Conservation (phyloP, 2,329 filamentous ascomycete genomes). For the Dactylellina haptotyla region DNA sequence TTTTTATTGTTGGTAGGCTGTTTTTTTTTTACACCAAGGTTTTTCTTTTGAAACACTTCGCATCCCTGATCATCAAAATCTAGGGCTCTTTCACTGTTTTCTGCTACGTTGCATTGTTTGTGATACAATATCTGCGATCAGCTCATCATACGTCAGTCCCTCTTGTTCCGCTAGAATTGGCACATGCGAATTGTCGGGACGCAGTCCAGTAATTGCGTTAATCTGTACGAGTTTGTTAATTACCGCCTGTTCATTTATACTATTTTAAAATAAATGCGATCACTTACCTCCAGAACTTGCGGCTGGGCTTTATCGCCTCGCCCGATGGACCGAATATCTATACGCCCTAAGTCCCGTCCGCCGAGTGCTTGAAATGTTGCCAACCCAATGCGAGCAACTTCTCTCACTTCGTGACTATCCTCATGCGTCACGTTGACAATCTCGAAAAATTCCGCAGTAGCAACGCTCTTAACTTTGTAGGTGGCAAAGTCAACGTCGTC, state of each 20-base stretch:
- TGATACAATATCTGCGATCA: constrained; percentile 9
- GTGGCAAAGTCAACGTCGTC: constrained; percentile 5
- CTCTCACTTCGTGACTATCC: constrained; percentile 8
- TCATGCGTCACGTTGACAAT: constrained; percentile 5
- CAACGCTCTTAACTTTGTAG: constrained; percentile 4
- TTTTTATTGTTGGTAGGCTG: no score
- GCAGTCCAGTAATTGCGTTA: constrained; percentile 7
- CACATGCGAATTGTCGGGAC: constrained; percentile 13
- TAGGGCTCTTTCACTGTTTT: no score
- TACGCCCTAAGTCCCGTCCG: constrained; percentile 15
- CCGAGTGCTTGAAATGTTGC: constrained; percentile 8
- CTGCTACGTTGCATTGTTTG: constrained; percentile 15
- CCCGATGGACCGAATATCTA: constrained; percentile 17
- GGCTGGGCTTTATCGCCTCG: background rate
- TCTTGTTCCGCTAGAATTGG: constrained; percentile 5
- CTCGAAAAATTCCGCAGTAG: constrained; percentile 1
- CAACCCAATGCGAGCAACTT: constrained; percentile 3
- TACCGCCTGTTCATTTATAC: background rate
- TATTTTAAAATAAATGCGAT: background rate
- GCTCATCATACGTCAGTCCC: constrained; percentile 1
- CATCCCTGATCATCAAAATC: no score
- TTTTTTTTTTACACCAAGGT: no score
- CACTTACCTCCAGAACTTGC: constrained; percentile 13
- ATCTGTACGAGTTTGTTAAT: background rate
- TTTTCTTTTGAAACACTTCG: no score